phyloP scores from a whole-genome alignment of 192 early-diverging fungal species.

The Chytriomyces sp. region DNA sequence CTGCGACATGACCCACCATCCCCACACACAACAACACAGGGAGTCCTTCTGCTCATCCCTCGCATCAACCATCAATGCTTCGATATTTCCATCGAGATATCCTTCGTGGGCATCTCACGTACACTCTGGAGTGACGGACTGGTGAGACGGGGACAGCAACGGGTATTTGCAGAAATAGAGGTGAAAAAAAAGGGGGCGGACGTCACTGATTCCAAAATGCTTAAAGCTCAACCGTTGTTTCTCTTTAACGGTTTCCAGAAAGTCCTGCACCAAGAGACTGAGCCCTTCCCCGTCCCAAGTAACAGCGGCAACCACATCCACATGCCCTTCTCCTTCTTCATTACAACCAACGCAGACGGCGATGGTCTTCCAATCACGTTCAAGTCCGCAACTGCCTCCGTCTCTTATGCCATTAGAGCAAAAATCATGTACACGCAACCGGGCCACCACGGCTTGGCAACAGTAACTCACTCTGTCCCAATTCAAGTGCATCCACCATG shows the following conservation, averaged over 20 bases:
- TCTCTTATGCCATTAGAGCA: neutral
- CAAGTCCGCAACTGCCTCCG: neutral
- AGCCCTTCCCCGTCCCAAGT: neutral
- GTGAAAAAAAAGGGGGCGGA: neutral
- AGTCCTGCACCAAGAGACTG: neutral
- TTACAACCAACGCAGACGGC: neutral
- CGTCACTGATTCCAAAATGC: neutral
- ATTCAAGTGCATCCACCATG: slow-evolving; percentile 19
- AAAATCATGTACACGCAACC: no score
- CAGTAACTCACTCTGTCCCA: neutral
- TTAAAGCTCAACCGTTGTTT: neutral
- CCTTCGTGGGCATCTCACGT: neutral
- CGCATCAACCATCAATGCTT: neutral
- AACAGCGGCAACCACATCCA: neutral
- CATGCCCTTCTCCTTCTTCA: slow-evolving; percentile 15
- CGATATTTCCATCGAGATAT: neutral
- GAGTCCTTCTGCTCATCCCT: neutral
- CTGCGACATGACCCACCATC: no score
- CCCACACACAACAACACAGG: no score
- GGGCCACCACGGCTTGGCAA: neutral
- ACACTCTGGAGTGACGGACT: slow-evolving; percentile 15
- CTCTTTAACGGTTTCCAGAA: neutral
- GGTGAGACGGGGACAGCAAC: neutral
- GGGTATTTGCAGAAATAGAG: slow-evolving; percentile 21
- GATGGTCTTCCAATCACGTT: slow-evolving; percentile 29